These are phyloP conservation scores for Talaromyces trachyspermus DNA, from an alignment of 495 filamentous ascomycete genomes.

Conservation along the genomic window DNA sequence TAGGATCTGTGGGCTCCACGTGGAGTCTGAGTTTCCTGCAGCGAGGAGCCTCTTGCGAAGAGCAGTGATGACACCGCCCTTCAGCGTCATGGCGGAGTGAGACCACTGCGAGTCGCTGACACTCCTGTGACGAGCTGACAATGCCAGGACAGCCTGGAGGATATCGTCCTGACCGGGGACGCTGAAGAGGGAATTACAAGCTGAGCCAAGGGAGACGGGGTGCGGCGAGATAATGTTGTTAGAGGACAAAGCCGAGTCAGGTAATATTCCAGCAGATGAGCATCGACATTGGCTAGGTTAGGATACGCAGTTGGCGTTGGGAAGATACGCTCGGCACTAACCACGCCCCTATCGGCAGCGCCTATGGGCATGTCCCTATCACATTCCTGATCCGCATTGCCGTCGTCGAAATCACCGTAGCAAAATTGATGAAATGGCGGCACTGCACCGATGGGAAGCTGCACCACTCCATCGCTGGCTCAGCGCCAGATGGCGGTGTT, in stretches of 20 bases:
- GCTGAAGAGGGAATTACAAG: constrained; percentile 5
- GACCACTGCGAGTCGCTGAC: constrained; percentile 4
- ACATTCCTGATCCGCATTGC: neutral
- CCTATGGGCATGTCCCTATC: neutral
- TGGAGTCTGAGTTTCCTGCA: constrained; percentile 18
- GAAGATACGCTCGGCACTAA: neutral
- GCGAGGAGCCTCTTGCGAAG: constrained; percentile 27
- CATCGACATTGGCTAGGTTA: constrained; percentile 2
- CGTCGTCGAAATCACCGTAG: neutral
- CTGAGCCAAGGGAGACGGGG: constrained; percentile 28
- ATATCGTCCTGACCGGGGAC: constrained; percentile 6
- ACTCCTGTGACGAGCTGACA: constrained; percentile 4
- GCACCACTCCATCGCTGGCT: constrained; percentile 2
- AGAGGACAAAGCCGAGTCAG: constrained; percentile 37
- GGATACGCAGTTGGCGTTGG: constrained; percentile 1
- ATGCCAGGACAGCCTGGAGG: neutral
- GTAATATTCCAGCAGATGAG: constrained; percentile 36
- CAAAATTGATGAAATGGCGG: constrained; percentile 4
- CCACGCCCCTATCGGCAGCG: neutral
- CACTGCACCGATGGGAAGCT: neutral
- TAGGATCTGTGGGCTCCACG: constrained; percentile 30
- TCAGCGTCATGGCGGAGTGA: constrained; percentile 4
- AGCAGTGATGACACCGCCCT: neutral
- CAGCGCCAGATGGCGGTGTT: neutral
- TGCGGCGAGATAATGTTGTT: constrained; percentile 28